Percentiles rank a stretch among this genome's conserved stretches.
These are phyloP conservation scores for Daldinia sp. DNA, from an alignment of 2,329 filamentous ascomycete genomes.

Conservation along the genomic window DNA sequence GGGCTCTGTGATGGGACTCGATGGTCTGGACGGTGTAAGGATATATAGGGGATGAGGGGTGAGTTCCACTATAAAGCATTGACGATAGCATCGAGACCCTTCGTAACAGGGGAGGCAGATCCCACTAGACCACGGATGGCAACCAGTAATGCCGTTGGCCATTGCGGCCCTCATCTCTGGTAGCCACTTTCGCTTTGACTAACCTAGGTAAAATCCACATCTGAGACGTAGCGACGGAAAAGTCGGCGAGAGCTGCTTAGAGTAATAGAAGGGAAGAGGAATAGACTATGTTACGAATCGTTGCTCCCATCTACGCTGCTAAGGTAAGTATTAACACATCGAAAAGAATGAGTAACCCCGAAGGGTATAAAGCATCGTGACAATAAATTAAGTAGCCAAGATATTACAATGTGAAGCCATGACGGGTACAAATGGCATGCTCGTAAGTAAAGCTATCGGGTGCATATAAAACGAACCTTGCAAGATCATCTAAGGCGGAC, in stretches of 20 bases:
- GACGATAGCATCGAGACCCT: background rate
- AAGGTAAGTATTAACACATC: too few relatives aligned
- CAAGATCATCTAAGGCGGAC: background rate
- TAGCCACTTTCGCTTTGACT: background rate
- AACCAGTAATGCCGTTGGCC: background rate
- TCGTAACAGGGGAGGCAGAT: background rate
- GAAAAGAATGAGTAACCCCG: background rate
- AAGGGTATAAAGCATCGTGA: background rate
- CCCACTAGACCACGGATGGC: background rate
- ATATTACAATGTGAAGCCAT: background rate
- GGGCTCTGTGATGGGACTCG: background rate
- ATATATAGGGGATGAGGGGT: background rate
- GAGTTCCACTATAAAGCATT: constrained; percentile 1
- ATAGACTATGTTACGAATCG: background rate
- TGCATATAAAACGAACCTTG: too few relatives aligned
- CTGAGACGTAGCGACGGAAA: background rate
- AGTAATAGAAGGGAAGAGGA: background rate
- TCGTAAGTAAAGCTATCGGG: too few relatives aligned
- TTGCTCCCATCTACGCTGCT: too few relatives aligned
- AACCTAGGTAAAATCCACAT: background rate
- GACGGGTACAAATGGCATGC: background rate
- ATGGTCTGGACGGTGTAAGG: background rate
- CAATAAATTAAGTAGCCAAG: background rate
- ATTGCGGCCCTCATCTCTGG: background rate
- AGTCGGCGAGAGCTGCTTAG: background rate